Evolutionary conservation across 495 filamentous ascomycete species (phyloP).

Genomic region (Hyaloscypha hepaticicola): DNA sequence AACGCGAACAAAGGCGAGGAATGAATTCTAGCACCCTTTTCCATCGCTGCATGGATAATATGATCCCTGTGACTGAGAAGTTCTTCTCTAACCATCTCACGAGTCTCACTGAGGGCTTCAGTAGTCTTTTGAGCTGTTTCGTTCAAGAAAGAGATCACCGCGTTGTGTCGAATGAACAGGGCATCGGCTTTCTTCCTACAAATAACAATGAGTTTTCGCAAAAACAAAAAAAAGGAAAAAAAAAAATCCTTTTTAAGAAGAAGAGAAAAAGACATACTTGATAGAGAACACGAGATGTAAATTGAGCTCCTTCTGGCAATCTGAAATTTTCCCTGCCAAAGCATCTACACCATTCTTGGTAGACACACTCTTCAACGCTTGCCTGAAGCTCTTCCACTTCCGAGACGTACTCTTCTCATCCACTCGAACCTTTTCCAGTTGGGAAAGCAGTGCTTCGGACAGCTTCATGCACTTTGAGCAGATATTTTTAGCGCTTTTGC

Average conservation of each 20-base stretch:
- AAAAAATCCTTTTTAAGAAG: background rate
- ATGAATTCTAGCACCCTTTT: background rate
- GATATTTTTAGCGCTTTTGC: background rate
- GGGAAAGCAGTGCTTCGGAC: background rate
- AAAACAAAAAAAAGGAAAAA: background rate
- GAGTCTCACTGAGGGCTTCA: background rate
- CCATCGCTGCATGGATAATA: background rate
- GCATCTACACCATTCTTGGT: conserved; percentile 11
- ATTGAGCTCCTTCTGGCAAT: conserved; percentile 3
- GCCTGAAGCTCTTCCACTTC: conserved; percentile 23
- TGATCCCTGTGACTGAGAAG: background rate
- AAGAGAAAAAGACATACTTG: background rate
- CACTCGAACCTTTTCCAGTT: background rate
- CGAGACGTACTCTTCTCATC: background rate
- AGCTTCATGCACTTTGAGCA: background rate
- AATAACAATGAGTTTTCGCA: background rate
- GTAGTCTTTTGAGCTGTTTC: background rate
- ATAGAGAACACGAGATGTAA: background rate
- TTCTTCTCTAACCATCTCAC: background rate
- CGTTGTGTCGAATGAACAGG: background rate
- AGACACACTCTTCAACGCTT: conserved; percentile 16
- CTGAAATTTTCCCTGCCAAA: background rate
- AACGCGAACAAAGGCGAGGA: background rate
- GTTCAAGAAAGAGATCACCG: background rate
- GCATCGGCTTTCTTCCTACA: background rate